phyloP scores from a whole-genome alignment of 768 basidiomycete species.

The Naematelia aurantialba region DNA sequence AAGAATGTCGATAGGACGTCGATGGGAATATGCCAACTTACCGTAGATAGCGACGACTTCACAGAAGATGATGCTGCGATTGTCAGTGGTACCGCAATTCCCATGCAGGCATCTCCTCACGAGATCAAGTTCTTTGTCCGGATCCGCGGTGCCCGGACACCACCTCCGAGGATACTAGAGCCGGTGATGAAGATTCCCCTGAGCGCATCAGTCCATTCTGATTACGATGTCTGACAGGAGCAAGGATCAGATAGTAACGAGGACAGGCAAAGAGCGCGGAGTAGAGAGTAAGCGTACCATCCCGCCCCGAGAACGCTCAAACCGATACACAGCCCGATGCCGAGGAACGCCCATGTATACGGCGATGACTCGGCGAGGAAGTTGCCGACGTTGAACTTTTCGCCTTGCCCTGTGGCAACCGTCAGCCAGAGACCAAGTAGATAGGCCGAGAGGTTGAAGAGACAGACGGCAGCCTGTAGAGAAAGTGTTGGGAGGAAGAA shows the following conservation, averaged over 20 bases:
- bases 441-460: no score
- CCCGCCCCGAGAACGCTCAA: slow-evolving; percentile 90
- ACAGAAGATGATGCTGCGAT: slow-evolving; percentile 88
- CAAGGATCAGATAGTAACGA: not conserved
- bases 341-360: slow-evolving; percentile 84
- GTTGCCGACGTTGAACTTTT: slow-evolving; percentile 87
- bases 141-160: slow-evolving; percentile 87
- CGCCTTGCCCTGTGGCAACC: slow-evolving; percentile 64
- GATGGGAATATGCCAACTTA: slow-evolving; percentile 18
- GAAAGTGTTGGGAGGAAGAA: slow-evolving; percentile 1
- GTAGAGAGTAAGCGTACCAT: slow-evolving; percentile 61
- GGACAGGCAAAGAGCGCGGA: not conserved
- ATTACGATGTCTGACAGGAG: not conserved
- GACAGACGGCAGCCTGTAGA: slow-evolving; percentile 1
- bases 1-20: not conserved
- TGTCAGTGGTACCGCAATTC: not conserved
- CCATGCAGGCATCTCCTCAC: slow-evolving; percentile 53
- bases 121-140: slow-evolving; percentile 97
- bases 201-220: not conserved
- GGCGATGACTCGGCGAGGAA: slow-evolving; percentile 93
- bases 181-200: slow-evolving; percentile 99
- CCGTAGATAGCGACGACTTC: slow-evolving; percentile 98
- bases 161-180: slow-evolving; percentile 92
- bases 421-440: not conserved
- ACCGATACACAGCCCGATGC: slow-evolving; percentile 89